phyloP scores from a whole-genome alignment of 2,329 filamentous ascomycete genomes.

The Neopestalotiopsis rosae region DNA sequence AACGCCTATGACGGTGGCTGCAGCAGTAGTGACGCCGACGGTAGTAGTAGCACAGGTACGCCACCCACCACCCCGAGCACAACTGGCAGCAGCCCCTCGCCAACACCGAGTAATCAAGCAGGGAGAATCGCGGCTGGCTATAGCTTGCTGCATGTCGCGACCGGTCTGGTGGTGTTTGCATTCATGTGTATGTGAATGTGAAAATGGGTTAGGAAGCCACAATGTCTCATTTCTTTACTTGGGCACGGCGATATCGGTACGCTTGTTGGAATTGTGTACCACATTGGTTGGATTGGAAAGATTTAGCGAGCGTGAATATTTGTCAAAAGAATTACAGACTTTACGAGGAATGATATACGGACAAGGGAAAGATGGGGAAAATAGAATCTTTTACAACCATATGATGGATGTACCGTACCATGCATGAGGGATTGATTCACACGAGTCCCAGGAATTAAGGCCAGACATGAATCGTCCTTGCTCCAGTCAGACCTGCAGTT shows the following conservation, averaged over 20 bases:
- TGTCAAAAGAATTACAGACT: not conserved
- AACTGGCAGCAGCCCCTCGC: conserved; percentile 1
- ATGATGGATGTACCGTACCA: not conserved
- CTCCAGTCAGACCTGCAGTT: too few species aligned
- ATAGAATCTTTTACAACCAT: not conserved
- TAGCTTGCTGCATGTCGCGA: not conserved
- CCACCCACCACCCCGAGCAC: conserved; percentile 3
- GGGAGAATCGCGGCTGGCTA: not conserved
- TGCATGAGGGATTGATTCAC: too few species aligned
- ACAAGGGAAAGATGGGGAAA: not conserved
- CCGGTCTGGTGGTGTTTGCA: not conserved
- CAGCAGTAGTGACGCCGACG: not conserved
- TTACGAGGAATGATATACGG: not conserved
- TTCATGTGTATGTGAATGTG: conserved; percentile 5
- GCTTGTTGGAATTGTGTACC: not conserved
- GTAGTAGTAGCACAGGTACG: conserved; percentile 10
- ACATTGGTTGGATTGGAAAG: not conserved
- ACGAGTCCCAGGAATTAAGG: too few species aligned
- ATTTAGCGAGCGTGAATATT: not conserved
- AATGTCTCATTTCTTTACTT: not conserved
- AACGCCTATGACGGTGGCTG: conserved; percentile 4
- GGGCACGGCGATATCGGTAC: not conserved
- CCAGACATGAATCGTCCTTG: too few species aligned
- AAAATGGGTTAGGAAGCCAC: not conserved
- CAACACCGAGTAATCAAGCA: conserved; percentile 9